phyloP scores from a whole-genome alignment of 768 basidiomycete genomes.

The Strobilomyces dryophilus region DNA sequence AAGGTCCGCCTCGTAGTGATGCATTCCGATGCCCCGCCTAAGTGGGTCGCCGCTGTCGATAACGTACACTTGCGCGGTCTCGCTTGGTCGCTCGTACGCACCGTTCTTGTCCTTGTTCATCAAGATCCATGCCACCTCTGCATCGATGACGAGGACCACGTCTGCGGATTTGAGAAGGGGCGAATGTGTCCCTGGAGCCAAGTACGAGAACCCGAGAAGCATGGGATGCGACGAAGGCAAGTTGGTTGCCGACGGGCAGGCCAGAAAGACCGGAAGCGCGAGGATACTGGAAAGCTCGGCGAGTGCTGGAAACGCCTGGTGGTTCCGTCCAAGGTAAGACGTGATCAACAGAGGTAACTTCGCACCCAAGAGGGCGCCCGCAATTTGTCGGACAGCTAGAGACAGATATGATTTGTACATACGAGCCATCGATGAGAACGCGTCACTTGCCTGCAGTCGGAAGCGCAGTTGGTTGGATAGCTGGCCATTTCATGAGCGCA shows the following conservation, averaged over 20 bases:
- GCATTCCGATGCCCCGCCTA: slow-evolving; percentile 43
- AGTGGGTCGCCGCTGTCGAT: slow-evolving; percentile 51
- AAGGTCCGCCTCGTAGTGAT: slow-evolving; percentile 52
- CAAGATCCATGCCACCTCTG: slow-evolving; percentile 64
- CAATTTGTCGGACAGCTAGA: slow-evolving; percentile 38
- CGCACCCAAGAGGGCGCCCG: slow-evolving; percentile 45
- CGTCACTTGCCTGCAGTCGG: slow-evolving; percentile 33
- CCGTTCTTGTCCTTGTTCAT: slow-evolving; percentile 36
- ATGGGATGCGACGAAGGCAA: slow-evolving; percentile 55
- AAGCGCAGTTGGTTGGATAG: slow-evolving; percentile 48
- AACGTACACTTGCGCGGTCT: slow-evolving; percentile 27
- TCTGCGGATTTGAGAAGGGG: slow-evolving; percentile 51
- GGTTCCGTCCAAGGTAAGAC: slow-evolving; percentile 54
- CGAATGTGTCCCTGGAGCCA: slow-evolving; percentile 42
- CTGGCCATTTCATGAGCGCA: slow-evolving; percentile 44
- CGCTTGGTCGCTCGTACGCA: slow-evolving; percentile 31
- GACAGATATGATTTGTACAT: neutral
- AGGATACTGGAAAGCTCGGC: slow-evolving; percentile 45
- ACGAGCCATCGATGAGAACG: neutral
- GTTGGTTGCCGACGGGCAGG: slow-evolving; percentile 49
- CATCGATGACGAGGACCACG: slow-evolving; percentile 60
- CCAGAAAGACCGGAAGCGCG: slow-evolving; percentile 50
- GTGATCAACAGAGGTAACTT: slow-evolving; percentile 54
- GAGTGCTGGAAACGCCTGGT: slow-evolving; percentile 42
- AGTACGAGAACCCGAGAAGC: slow-evolving; percentile 51